Evolutionary conservation across 2,329 filamentous ascomycete genomes (phyloP), one percentile per base, ranked within the genome.

Genomic region (Neofusicoccum parvum): DNA sequence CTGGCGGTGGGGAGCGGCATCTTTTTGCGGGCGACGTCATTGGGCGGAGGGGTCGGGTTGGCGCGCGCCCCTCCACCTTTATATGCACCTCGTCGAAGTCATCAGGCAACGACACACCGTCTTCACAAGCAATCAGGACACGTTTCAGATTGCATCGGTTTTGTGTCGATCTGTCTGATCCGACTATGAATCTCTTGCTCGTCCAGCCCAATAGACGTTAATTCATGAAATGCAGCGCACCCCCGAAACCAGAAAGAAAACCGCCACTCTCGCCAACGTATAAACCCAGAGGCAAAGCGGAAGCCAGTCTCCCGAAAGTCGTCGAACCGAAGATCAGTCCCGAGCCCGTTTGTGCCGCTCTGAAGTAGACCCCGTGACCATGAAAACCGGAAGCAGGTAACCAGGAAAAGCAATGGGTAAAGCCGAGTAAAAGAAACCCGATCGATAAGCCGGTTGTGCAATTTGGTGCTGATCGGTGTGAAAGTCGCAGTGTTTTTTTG

Each of bases 1-100:
- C 73, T 77, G 60, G 73, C 72, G 27, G 75, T 71, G 23, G 71
- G 58, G 32, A 66, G 64, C 36, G 64, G 54, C 64, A 65, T 65
- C 49, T 48, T 65, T 46, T 58, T 64, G 62, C 50, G 23, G 51
- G 41, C 62, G 62, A 65, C 62, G 62, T 65, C 62, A 65, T 65
- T 65, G 62, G 59, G 43, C 49, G 43, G 49, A 49, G 58, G 43
- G 46, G 58, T 27, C 12, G 39, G 27, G 15, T 34, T 62, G 59
- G 36, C 20, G 36, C 17, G 59, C 48, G 36, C 46, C 9, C 45
- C 37, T 11, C 20, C 59, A 51, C 20, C 46, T 62, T 32, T 62
- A 62, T 51, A 62, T 51, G 46, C 59, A 51, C 36, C 20, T 41
- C 46, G 34, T 12, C 9, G 12, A 39, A 39, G 27, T 27, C 39